Conservation (phyloP, 345 rosid genomes). For the Salix brachista region DNA sequence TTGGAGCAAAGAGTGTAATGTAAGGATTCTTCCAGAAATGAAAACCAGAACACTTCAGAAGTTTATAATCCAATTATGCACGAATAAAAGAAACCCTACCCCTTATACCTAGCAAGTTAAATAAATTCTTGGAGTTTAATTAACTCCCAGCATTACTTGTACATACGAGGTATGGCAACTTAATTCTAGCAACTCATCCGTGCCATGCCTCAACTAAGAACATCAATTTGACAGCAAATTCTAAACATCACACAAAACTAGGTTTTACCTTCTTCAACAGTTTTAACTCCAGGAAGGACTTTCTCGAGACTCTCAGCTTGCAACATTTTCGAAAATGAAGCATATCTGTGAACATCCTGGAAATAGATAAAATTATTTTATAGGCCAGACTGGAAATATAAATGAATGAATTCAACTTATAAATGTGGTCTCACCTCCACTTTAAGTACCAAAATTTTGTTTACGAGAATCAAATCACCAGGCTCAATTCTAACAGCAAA, state of each 20-base stretch:
- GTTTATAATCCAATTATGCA: neutral
- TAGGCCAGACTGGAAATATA: neutral
- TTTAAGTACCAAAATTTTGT: conserved; percentile 58
- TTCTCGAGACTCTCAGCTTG: conserved; percentile 47
- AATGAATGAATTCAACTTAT: conserved; percentile 8
- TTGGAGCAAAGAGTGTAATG: neutral
- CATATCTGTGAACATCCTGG: conserved; percentile 52
- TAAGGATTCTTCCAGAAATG: neutral
- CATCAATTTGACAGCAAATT: neutral
- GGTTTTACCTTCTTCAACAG: conserved; percentile 58
- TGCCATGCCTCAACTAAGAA: neutral
- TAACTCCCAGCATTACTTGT: neutral
- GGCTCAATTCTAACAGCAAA: conserved; percentile 48
- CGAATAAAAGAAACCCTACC: neutral
- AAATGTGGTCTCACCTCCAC: conserved; percentile 53
- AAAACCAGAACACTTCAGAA: neutral
- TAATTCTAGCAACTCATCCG: neutral
- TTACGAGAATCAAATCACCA: conserved; percentile 54
- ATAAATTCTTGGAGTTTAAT: neutral
- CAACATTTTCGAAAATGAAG: conserved; percentile 65
- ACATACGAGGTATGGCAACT: neutral
- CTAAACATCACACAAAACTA: neutral
- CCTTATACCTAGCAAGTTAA: neutral
- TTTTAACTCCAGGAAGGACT: conserved; percentile 65
- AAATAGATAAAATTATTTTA: conserved; percentile 11